Evolutionary conservation across 2,329 filamentous ascomycete species (phyloP).

Genomic region (Fusarium siculi): DNA sequence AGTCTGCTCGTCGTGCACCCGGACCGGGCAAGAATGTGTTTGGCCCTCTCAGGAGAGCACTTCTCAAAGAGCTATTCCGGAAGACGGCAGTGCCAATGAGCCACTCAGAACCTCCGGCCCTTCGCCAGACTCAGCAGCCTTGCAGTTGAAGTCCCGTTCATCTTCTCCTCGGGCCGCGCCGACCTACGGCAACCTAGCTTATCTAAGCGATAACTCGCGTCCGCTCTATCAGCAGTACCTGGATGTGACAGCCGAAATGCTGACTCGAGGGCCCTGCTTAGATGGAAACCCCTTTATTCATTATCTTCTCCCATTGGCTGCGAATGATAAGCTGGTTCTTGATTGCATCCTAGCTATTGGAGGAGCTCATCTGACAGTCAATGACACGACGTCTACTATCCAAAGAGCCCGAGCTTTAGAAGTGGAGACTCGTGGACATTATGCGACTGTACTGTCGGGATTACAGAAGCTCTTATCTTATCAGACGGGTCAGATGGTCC

Average conservation of each 20-base stretch:
- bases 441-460: not conserved
- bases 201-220: slow-evolving; percentile 2
- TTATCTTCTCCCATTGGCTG: slow-evolving; percentile 7
- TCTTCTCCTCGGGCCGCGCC: not conserved
- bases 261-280: not conserved
- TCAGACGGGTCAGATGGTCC: not conserved
- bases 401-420: not conserved
- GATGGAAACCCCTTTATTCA: slow-evolving; percentile 16
- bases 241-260: not conserved
- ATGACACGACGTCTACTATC: not conserved
- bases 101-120: too few relatives aligned
- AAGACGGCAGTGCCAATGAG: not conserved
- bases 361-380: not conserved
- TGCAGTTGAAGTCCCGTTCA: not conserved
- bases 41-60: not conserved
- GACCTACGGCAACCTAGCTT: slow-evolving; percentile 4
- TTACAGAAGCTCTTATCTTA: not conserved
- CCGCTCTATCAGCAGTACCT: slow-evolving; percentile 18
- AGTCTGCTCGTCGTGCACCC: not conserved
- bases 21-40: not conserved
- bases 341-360: slow-evolving; percentile 17
- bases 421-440: slow-evolving; percentile 5
- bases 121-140: too few relatives aligned
- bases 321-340: not conserved
- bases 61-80: not conserved